Percentiles rank a stretch among this genome's conserved stretches.
Evolutionary conservation across 208 protist genomes (phyloP).

Genomic region (Sergeia podlipaevii): DNA sequence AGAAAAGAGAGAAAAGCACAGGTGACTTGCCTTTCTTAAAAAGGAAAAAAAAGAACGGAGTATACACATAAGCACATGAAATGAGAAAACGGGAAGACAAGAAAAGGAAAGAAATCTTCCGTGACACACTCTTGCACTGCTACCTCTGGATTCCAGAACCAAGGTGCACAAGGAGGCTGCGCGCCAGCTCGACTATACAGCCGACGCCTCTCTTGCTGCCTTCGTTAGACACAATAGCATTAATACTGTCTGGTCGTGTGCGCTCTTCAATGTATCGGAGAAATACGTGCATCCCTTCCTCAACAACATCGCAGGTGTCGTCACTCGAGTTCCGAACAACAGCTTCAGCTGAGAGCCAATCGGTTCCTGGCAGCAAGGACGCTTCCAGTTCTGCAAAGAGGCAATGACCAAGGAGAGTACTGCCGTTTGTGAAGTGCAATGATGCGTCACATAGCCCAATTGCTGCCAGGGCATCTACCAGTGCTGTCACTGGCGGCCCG

Average conservation of each 20-base stretch:
- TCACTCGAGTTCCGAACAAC: no score
- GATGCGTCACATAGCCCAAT: slow-evolving; percentile 77
- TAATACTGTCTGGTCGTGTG: no score
- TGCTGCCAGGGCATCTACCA: slow-evolving; percentile 76
- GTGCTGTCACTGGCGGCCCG: slow-evolving; percentile 17
- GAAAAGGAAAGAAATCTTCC: neutral
- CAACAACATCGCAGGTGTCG: no score
- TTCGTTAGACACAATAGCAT: no score
- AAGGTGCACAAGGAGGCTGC: no score
- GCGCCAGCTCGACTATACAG: no score
- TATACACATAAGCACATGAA: neutral
- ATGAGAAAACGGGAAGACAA: slow-evolving; percentile 3
- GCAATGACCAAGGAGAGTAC: slow-evolving; percentile 51
- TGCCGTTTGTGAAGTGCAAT: slow-evolving; percentile 58
- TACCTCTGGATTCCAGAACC: no score
- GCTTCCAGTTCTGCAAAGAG: slow-evolving; percentile 41
- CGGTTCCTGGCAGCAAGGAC: neutral
- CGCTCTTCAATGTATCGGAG: no score
- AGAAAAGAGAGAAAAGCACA: neutral
- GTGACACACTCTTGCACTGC: no score
- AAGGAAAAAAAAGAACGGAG: slow-evolving; percentile 7
- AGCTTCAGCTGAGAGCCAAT: neutral
- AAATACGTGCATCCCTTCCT: no score
- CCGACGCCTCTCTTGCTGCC: no score
- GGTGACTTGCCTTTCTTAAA: neutral